phyloP scores from a whole-genome alignment of 2,329 filamentous ascomycete genomes.

The Cercospora beticola region DNA sequence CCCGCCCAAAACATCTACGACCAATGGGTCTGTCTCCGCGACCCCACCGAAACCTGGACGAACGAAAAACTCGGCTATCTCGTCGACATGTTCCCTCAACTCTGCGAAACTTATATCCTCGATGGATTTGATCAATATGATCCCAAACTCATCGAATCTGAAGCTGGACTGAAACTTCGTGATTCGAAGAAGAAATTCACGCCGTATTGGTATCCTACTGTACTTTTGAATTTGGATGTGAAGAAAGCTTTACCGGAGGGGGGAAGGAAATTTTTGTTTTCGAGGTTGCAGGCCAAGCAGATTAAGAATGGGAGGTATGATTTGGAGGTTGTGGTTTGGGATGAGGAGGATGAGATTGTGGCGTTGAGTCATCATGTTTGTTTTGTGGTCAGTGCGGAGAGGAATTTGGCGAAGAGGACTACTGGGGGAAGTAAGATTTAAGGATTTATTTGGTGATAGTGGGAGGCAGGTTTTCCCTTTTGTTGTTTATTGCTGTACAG shows the following conservation, averaged over 20 bases:
- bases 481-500: neutral
- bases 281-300: slow-evolving; percentile 63
- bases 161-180: slow-evolving; percentile 27
- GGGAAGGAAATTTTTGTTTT: slow-evolving; percentile 71
- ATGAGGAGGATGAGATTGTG: slow-evolving; percentile 63
- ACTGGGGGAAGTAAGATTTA: slow-evolving; percentile 32
- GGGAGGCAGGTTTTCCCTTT: neutral
- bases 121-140: slow-evolving; percentile 39
- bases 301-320: slow-evolving; percentile 73
- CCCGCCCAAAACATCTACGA: slow-evolving; percentile 50
- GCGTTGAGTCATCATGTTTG: slow-evolving; percentile 68
- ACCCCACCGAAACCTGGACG: slow-evolving; percentile 62
- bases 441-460: slow-evolving; percentile 5
- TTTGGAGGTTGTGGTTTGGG: slow-evolving; percentile 67
- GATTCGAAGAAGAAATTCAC: slow-evolving; percentile 33
- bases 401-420: slow-evolving; percentile 59
- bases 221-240: slow-evolving; percentile 72
- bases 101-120: slow-evolving; percentile 53
- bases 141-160: slow-evolving; percentile 27
- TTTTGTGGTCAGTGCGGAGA: slow-evolving; percentile 61
- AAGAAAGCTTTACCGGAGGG: slow-evolving; percentile 68
- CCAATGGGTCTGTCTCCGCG: slow-evolving; percentile 65
- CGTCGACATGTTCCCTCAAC: slow-evolving; percentile 67
- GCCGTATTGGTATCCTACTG: slow-evolving; percentile 71
- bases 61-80: slow-evolving; percentile 65